Percentiles rank a stretch among this genome's conserved stretches.
Conservation (phyloP, 2,329 filamentous ascomycete species). For the Aspergillus sp. region DNA sequence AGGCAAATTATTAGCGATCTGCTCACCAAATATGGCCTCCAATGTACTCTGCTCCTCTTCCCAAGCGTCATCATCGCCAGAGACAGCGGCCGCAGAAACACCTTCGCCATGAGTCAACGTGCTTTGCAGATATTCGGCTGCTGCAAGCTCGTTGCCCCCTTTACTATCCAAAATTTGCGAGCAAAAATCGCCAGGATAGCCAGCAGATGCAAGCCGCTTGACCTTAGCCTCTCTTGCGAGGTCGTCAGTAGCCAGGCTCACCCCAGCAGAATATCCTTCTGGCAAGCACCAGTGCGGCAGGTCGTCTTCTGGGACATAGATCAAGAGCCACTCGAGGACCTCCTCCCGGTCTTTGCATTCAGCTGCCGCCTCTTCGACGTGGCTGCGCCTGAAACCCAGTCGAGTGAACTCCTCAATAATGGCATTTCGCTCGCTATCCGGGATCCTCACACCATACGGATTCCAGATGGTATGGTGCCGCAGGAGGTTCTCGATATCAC, state of each 20-base stretch:
- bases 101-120: constrained; percentile 48
- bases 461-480: constrained; percentile 80
- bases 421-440: constrained; percentile 44
- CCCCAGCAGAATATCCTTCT: constrained; percentile 81
- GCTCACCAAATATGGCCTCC: constrained; percentile 74
- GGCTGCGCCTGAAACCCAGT: constrained; percentile 81
- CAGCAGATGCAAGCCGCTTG: constrained; percentile 69
- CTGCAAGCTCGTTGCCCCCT: constrained; percentile 61
- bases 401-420: constrained; percentile 64
- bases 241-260: constrained; percentile 75
- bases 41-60: constrained; percentile 75
- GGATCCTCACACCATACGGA: constrained; percentile 60
- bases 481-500: constrained; percentile 69
- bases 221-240: constrained; percentile 72
- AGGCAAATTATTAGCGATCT: constrained; percentile 52
- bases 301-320: constrained; percentile 95
- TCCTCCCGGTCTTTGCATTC: constrained; percentile 90
- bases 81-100: constrained; percentile 7
- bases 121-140: constrained; percentile 70
- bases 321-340: constrained; percentile 87
- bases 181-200: constrained; percentile 79
- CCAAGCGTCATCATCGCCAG: constrained; percentile 52
- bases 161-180: constrained; percentile 64
- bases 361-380: constrained; percentile 76
- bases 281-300: constrained; percentile 87